Base-by-base conservation (phyloP, 2,329 filamentous ascomycete species). In the Exophiala viscosa region DNA sequence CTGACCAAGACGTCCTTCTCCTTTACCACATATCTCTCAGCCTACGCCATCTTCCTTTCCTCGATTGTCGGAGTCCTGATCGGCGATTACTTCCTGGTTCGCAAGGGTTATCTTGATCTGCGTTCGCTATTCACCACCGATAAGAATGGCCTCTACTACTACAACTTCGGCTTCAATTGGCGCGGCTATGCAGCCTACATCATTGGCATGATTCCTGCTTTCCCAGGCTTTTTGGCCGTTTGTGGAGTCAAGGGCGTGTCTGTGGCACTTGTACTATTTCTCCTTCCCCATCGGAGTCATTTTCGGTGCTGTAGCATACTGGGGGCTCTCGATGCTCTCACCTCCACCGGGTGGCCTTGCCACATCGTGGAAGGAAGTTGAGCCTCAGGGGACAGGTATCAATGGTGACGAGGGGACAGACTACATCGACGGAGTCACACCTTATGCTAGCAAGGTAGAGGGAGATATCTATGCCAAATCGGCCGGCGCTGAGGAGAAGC, bases 31-130 rank as follows among this genome's bases (percentile, higher is more conserved):
- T 64, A 61, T 17, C 60, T 64, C 53, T 40, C 36, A 0, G 59
- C 46, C 1, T 48, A 55, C 28, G 59, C 63, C 6, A 67, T 69
- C 41, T 69, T 70, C 60, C 60, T 71, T 45, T 67, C 64, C 4
- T 72, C 73, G 8, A 71, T 76, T 31, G 64, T 70, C 3, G 72
- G 68, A 36, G 69, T 74, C 45, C 64, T 74, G 20, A 62, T 65
- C 11, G 63, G 65, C 31, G 73, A 76, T 53, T 74, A 70, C 55
- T 73, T 66, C 61, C 53, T 73, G 35, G 60, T 73, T 38, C 67
- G 72, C 56, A 59, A 62, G 36, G 57, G 64, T n/a, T 61, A 66
- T 14, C 64, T 70, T 50, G 70, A 75, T 53, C 64, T 75, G 13
- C 69, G 68, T 1, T 70, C 67, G 5, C 62, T 76, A 15, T 76